Evolutionary conservation across 352 stramenopile species (phyloP).

Genomic region (Phytophthora pinifolia): DNA sequence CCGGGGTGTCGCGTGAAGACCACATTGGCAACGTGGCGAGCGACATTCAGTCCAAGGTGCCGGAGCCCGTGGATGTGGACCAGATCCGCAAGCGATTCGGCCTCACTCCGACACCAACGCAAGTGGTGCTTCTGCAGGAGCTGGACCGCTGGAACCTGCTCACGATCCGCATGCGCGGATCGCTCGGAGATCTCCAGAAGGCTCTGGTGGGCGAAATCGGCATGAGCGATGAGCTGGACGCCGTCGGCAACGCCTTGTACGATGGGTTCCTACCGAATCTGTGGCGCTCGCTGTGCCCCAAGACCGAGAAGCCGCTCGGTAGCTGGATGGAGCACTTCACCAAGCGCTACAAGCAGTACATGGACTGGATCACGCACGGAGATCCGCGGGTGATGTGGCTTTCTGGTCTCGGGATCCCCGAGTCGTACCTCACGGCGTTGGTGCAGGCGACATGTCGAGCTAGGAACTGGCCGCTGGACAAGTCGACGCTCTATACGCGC

Average conservation of each 20-base stretch:
- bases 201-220: conserved; percentile 94
- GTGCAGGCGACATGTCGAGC: conserved; percentile 94
- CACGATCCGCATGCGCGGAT: conserved; percentile 79
- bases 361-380: conserved; percentile 87
- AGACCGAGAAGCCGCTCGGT: conserved; percentile 94
- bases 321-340: conserved; percentile 96
- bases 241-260: conserved; percentile 90
- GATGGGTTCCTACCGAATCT: conserved; percentile 93
- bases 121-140: conserved; percentile 95
- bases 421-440: conserved; percentile 95
- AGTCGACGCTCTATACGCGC: conserved; percentile 92
- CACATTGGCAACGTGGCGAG: conserved; percentile 89
- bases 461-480: conserved; percentile 95
- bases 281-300: conserved; percentile 89
- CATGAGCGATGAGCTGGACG: conserved; percentile 96
- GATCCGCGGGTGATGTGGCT: conserved; percentile 94
- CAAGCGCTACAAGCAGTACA: conserved; percentile 88
- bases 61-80: conserved; percentile 83
- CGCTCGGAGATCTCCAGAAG: conserved; percentile 90
- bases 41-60: conserved; percentile 93
- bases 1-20: conserved; percentile 91
- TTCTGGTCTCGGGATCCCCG: conserved; percentile 92
- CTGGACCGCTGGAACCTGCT: conserved; percentile 95
- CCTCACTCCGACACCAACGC: conserved; percentile 78
- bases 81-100: conserved; percentile 83